Evolutionary conservation across 2,329 filamentous ascomycete genomes (phyloP).

Genomic region (Fusarium torreyae): DNA sequence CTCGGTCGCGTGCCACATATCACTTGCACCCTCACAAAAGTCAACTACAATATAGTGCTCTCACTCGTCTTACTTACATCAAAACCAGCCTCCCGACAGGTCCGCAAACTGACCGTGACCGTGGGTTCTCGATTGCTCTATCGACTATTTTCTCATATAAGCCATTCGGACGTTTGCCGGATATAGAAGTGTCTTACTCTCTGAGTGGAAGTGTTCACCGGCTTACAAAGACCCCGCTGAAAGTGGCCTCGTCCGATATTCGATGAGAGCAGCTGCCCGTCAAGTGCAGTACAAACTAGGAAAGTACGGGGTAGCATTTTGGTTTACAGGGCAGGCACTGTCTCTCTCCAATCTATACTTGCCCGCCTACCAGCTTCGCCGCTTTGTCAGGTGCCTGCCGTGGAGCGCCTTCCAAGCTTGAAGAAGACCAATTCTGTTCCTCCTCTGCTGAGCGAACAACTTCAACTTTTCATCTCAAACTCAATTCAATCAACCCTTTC

Average conservation of each 20-base stretch:
- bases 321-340: conserved; percentile 12
- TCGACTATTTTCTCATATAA: conserved; percentile 36
- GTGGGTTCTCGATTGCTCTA: background rate
- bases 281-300: conserved; percentile 28
- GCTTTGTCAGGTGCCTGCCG: conserved; percentile 28
- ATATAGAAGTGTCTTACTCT: conserved; percentile 24
- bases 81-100: conserved; percentile 32
- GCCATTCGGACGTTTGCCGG: conserved; percentile 29
- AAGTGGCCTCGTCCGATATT: conserved; percentile 34
- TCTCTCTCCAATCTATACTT: conserved; percentile 15
- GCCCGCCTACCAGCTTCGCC: conserved; percentile 27
- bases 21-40: conserved; percentile 24
- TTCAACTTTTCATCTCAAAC: conserved; percentile 5
- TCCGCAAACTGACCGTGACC: conserved; percentile 11
- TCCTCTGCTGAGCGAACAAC: conserved; percentile 10
- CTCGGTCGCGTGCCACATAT: conserved; percentile 41
- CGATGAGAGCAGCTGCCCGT: conserved; percentile 42
- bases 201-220: conserved; percentile 16
- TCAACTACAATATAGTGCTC: conserved; percentile 25
- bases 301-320: conserved; percentile 32
- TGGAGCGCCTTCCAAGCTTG: conserved; percentile 17
- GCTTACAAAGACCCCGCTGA: conserved; percentile 26
- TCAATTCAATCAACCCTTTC: conserved; percentile 10
- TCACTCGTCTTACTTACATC: conserved; percentile 39
- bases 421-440: conserved; percentile 17